phyloP scores from a whole-genome alignment of 169 alveolate species.

The Plasmodium gonderi region DNA sequence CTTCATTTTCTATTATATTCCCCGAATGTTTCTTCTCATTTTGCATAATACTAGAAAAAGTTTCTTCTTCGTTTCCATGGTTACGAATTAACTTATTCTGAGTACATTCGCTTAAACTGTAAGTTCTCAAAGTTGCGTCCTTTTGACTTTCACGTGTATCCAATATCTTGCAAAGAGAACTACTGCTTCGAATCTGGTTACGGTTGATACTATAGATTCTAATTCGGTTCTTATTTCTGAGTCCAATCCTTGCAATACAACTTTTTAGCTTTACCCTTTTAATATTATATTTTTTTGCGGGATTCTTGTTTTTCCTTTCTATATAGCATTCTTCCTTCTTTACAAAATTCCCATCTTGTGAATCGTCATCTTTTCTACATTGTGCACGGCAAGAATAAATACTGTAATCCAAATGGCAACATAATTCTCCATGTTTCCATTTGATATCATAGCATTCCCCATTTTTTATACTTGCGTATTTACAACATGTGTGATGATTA shows the following conservation, averaged over 20 bases:
- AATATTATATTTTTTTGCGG: not conserved
- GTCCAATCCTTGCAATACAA: not conserved
- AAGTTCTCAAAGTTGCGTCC: not conserved
- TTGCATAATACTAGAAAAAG: not conserved
- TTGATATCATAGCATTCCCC: too few species aligned
- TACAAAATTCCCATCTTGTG: not conserved
- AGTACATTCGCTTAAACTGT: not conserved
- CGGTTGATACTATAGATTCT: not conserved
- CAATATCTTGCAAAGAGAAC: not conserved
- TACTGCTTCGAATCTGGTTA: not conserved
- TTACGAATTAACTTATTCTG: not conserved
- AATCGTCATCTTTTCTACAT: not conserved
- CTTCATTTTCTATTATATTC: not conserved
- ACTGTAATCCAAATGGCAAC: too few species aligned
- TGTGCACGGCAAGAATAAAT: not conserved
- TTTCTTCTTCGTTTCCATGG: not conserved
- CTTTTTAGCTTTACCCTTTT: not conserved
- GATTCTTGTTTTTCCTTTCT: not conserved
- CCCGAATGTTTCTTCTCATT: not conserved
- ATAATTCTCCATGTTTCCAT: too few species aligned
- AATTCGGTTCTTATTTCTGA: not conserved
- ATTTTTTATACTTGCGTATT: not conserved
- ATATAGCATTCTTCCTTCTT: not conserved
- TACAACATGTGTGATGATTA: not conserved
- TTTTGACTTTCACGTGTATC: not conserved